A percentile compares a stretch with the other conserved stretches of the same genome.
phyloP scores from a whole-genome alignment of 805 yeast genomes.

The Wickerhamomyces kurtzmanii region DNA sequence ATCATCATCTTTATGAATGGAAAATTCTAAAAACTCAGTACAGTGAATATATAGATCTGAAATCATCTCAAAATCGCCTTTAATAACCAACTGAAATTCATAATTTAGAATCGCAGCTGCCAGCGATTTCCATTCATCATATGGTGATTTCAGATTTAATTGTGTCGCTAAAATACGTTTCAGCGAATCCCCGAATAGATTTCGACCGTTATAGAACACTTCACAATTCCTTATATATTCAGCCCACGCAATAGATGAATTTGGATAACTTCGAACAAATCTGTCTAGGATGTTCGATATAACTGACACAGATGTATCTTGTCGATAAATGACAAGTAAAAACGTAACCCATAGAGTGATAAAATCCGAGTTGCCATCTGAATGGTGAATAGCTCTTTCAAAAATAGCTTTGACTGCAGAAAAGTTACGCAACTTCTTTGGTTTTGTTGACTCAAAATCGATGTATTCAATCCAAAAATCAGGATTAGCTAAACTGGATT shows the following conservation, averaged over 20 bases:
- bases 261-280: constrained; percentile 16
- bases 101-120: constrained; percentile 17
- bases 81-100: constrained; percentile 3
- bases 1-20: constrained; percentile 21
- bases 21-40: constrained; percentile 13
- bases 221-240: constrained; percentile 16
- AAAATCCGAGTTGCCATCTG: constrained; percentile 8
- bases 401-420: constrained; percentile 15
- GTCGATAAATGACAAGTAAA: constrained; percentile 18
- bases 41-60: constrained; percentile 1
- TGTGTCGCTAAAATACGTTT: too few species aligned
- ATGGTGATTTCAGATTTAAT: constrained; percentile 3
- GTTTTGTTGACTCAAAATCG: constrained; percentile 16
- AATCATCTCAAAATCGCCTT: constrained; percentile 3
- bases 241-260: constrained; percentile 17
- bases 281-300: too few species aligned
- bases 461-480: constrained; percentile 25
- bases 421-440: constrained; percentile 3
- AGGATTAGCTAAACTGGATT: constrained; percentile 3
- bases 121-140: constrained; percentile 24
- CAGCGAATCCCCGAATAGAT: too few species aligned
- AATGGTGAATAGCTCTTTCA: constrained; percentile 19
- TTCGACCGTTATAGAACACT: constrained; percentile 4
- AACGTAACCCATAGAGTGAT: constrained; percentile 20
- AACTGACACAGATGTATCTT: too few species aligned